phyloP scores from a whole-genome alignment of 1,284 basidiomycete genomes.

The Blastosporella zonata region DNA sequence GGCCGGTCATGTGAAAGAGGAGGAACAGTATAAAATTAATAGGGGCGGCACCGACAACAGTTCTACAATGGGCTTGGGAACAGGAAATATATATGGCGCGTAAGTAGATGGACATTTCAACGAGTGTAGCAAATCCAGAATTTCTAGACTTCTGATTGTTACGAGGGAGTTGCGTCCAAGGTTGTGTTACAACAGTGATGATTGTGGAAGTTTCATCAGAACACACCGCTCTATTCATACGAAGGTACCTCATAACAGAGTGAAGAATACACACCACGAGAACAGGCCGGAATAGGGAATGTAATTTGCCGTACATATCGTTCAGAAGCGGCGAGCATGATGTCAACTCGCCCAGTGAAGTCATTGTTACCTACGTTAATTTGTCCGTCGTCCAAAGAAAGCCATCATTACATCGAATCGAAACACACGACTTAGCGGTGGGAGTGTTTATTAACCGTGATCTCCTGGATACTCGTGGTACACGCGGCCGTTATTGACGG shows the following conservation, averaged over 20 bases:
- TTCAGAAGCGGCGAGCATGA: neutral
- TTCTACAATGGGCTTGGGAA: neutral
- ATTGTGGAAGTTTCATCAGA: neutral
- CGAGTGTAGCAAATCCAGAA: neutral
- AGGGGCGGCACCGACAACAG: neutral
- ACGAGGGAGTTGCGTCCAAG: neutral
- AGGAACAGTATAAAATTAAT: neutral
- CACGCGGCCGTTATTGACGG: neutral
- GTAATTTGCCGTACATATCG: neutral
- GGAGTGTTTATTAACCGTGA: neutral
- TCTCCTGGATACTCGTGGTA: neutral
- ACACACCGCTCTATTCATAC: neutral
- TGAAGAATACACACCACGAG: neutral
- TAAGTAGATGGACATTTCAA: neutral
- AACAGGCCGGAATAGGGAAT: neutral
- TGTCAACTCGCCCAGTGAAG: conserved; percentile 3
- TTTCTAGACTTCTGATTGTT: neutral
- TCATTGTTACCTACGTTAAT: conserved; percentile 1
- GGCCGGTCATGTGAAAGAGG: conserved; percentile 8
- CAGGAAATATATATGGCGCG: neutral
- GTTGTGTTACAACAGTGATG: neutral
- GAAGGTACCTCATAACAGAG: neutral
- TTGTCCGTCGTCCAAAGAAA: neutral
- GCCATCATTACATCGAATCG: neutral
- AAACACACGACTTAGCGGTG: neutral